Conservation (phyloP, 2,329 filamentous ascomycete species). For the Sporothrix protearum region DNA sequence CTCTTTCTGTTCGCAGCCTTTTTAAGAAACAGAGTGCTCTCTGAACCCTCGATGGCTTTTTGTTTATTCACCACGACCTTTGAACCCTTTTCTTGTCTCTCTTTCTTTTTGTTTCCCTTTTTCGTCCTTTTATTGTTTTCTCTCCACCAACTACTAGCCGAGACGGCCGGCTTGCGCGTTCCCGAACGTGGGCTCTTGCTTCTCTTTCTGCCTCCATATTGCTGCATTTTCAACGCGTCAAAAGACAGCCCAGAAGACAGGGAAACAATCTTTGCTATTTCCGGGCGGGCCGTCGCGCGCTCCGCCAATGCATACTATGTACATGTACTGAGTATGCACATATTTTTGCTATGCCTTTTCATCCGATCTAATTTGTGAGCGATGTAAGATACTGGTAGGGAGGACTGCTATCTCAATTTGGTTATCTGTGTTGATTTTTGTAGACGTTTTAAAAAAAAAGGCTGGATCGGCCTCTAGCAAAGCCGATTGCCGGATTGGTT, state of each 20-base stretch:
- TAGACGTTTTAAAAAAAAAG: not conserved
- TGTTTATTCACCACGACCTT: not conserved
- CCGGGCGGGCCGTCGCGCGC: slow-evolving; percentile 3
- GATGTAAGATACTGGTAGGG: not conserved
- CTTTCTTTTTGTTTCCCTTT: not conserved
- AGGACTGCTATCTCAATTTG: no score
- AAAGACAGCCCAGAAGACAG: no score
- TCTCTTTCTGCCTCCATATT: not conserved
- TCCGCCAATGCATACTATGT: not conserved
- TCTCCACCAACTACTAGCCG: not conserved
- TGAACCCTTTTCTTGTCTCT: not conserved
- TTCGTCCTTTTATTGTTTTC: not conserved
- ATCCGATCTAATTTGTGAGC: not conserved
- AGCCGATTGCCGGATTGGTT: not conserved
- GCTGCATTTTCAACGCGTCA: not conserved
- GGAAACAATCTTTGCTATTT: not conserved
- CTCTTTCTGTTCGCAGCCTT: not conserved
- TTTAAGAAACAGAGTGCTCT: not conserved
- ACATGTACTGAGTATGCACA: no score
- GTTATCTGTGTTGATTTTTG: not conserved
- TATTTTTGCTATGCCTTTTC: not conserved
- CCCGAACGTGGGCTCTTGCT: not conserved
- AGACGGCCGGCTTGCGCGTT: not conserved
- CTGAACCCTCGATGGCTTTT: not conserved
- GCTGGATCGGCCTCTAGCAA: not conserved